Base-by-base conservation (phyloP, 2,329 filamentous ascomycete species). In the Grosmannia serpens region DNA sequence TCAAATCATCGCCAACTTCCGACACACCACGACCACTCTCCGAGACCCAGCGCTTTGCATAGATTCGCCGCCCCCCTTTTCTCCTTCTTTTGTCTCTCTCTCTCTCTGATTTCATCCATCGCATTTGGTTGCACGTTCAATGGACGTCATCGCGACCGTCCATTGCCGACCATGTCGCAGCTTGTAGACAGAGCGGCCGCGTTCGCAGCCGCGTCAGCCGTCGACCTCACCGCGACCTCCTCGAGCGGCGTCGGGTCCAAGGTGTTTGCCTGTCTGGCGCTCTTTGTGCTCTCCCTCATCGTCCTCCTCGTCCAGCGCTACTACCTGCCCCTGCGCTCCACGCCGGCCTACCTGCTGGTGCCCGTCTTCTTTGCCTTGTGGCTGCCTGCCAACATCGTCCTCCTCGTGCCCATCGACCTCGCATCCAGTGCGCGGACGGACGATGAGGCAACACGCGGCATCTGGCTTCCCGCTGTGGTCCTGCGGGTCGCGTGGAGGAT, bases 351-450 rank as follows among this genome's bases (percentile, higher is more conserved):
- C 72, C 85, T 97, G 55, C 80, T 91, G 55, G 81, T 96, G 1
- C 92, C 94, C 41, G 90, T 99, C 62, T 99, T 99, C 75, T 87
- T 99, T 64, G 90, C 92, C n/a, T 81, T 99, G 65, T 91, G 89
- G 68, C 83, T 99, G 7, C 95, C 94, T 13, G 89, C 90, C 53
- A 91, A 88, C 70, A 92, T 95, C 67, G 84, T 97, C 27, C 78
- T 99, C 27, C 82, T 99, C 26, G 91, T 99, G 8, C 94, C 94
- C 6, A 95, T 99, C 70, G 94, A 99, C 72, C 84, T 99, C 64
- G 91, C 92, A 1, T 96, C 91, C 8, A 92, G 83, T 68, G 86
- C 89, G 26, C 81, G 84, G 53, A 84, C 85, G 55, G 85, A 88
- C 61, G 86, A 88, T 71, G 84, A 82, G 61, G 79, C 82, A 20